Conservation (phyloP, 2,329 filamentous ascomycete species). For the Whalleya microplaca region DNA sequence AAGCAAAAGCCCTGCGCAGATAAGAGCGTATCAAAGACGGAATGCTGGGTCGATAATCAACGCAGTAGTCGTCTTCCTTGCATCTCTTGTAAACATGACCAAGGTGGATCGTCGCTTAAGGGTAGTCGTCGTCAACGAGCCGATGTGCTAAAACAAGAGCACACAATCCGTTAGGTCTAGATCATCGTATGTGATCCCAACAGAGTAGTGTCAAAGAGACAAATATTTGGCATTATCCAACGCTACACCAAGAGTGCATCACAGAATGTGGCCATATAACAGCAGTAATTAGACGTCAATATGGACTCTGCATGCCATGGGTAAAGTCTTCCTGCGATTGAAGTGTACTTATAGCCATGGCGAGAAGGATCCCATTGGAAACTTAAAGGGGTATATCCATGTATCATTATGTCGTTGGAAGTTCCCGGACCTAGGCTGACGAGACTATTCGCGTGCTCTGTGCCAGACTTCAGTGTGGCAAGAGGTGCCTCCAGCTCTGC, state of each 20-base stretch:
- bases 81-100: too few relatives aligned
- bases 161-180: too few relatives aligned
- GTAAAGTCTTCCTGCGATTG: not conserved
- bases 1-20: too few relatives aligned
- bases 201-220: too few relatives aligned
- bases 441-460: not conserved
- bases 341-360: not conserved
- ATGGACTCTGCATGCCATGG: not conserved
- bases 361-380: not conserved
- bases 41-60: too few relatives aligned
- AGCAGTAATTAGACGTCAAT: not conserved
- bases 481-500: not conserved
- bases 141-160: too few relatives aligned
- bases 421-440: not conserved
- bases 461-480: not conserved
- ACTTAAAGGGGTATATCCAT: not conserved
- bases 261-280: not conserved
- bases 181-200: too few relatives aligned
- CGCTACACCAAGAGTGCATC: not conserved
- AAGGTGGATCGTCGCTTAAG: too few relatives aligned
- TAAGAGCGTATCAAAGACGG: too few relatives aligned
- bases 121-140: too few relatives aligned
- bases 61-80: too few relatives aligned
- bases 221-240: too few relatives aligned
- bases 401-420: not conserved